Evolutionary conservation across 2,329 filamentous ascomycete species (phyloP), one percentile per base, ranked within the genome.

Genomic region (Sclerotinia sclerotiorum): DNA sequence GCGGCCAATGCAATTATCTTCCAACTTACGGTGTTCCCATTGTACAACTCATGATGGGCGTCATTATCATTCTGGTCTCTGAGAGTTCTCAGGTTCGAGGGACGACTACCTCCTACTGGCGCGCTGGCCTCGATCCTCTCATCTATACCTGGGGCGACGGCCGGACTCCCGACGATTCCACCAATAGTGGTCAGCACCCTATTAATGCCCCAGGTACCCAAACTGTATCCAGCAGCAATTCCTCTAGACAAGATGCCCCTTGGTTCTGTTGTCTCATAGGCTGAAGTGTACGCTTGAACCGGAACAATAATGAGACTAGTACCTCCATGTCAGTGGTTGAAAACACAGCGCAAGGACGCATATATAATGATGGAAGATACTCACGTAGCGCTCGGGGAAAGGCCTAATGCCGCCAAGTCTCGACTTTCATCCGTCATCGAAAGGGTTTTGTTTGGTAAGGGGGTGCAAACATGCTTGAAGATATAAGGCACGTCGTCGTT

Each of bases 381-480:
- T 68, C 19, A 68, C 65, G 92, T 98, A 1, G 93, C 91, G 6
- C 88, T 93, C 0, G 94, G 93, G 0, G 87, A 84, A 0, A 97
- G 82, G 0, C 88, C 91, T 10, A 97, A 83, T 6, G 91, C 88
- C 19, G 83, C 80, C 0, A 97, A 83, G 0, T 84, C 83, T 72
- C 88, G 82, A 48, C 83, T 84, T 78, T 97, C 94, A 71, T 97
- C 93, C 0, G 86, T 84, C 5, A 89, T 85, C 46, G 90, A 89
- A 69, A 98, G 88, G 13, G 85, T 87, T 71, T 87, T 87, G 77
- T 90, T 95, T 1, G 93, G 92, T 27, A 88, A 81, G 0, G 94
- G 94, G 0, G 91, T 89, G 2, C 96, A 83, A 48, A 97, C 88
- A 60, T 96, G 87, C 76, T 93, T 93, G 80, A 98, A 94, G 17